These are phyloP conservation scores for Boletus patriciae DNA, from an alignment of 768 basidiomycete genomes.

Conservation along the genomic window DNA sequence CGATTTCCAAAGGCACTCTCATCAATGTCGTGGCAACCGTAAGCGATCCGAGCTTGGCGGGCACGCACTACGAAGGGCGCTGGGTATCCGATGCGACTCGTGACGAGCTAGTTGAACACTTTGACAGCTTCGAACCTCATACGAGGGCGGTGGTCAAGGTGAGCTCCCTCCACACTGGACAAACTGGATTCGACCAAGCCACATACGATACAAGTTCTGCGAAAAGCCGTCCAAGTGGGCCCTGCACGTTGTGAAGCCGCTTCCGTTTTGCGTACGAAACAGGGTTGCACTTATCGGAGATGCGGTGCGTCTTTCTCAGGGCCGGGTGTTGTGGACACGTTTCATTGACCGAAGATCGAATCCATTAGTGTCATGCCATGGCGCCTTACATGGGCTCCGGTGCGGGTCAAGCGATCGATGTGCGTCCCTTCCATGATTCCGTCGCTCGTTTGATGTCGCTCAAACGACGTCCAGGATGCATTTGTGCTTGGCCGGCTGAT, in stretches of 20 bases:
- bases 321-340: too few species aligned
- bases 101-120: slow-evolving; percentile 36
- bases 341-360: not conserved
- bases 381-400: slow-evolving; percentile 24
- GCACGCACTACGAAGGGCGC: slow-evolving; percentile 33
- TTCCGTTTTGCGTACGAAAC: slow-evolving; percentile 40
- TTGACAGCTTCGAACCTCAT: slow-evolving; percentile 40
- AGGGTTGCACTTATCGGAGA: slow-evolving; percentile 51
- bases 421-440: not conserved
- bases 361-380: slow-evolving; percentile 27
- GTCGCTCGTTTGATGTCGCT: not conserved
- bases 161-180: not conserved
- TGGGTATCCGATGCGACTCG: slow-evolving; percentile 30
- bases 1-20: slow-evolving; percentile 36
- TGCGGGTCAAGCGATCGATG: slow-evolving; percentile 31
- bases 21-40: slow-evolving; percentile 39
- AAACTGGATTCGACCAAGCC: not conserved
- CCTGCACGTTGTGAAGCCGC: slow-evolving; percentile 41
- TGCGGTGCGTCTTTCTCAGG: slow-evolving; percentile 34
- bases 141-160: slow-evolving; percentile 33
- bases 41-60: slow-evolving; percentile 30
- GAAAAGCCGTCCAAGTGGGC: slow-evolving; percentile 44
- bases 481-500: slow-evolving; percentile 26
- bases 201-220: slow-evolving; percentile 30
- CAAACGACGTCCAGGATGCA: slow-evolving; percentile 11